Conservation (phyloP, 495 filamentous ascomycete species). For the Penicillium angulare region DNA sequence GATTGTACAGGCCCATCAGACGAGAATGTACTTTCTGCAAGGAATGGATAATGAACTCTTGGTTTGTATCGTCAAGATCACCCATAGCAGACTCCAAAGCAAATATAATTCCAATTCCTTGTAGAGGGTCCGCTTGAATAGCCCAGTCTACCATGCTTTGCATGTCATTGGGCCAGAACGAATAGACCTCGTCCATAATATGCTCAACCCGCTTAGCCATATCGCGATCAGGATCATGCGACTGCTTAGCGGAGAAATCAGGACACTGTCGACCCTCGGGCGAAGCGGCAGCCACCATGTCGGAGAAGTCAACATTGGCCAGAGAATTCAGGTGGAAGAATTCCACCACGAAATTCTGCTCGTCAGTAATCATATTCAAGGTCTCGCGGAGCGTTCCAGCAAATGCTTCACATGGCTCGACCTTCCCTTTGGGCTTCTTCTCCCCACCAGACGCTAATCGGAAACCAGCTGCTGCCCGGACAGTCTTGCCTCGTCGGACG, state of each 20-base stretch:
- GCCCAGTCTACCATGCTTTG: conserved; percentile 84
- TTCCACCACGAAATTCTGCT: conserved; percentile 92
- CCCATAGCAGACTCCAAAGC: conserved; percentile 74
- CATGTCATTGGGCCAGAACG: conserved; percentile 75
- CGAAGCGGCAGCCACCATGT: conserved; percentile 62
- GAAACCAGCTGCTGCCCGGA: conserved; percentile 67
- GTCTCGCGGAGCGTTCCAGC: conserved; percentile 74
- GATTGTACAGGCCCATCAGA: conserved; percentile 73
- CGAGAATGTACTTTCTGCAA: conserved; percentile 77
- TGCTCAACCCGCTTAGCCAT: conserved; percentile 75
- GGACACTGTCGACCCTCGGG: conserved; percentile 67
- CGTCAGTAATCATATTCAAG: conserved; percentile 73
- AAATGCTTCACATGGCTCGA: conserved; percentile 81
- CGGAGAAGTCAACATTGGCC: conserved; percentile 74
- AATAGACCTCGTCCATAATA: conserved; percentile 84
- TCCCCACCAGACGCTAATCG: conserved; percentile 52
- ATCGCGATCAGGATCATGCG: conserved; percentile 80
- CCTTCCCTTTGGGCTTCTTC: conserved; percentile 60
- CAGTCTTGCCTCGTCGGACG: conserved; percentile 83
- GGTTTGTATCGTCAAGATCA: conserved; percentile 80
- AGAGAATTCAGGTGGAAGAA: conserved; percentile 89
- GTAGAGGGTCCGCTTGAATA: conserved; percentile 75
- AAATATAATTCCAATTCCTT: conserved; percentile 84
- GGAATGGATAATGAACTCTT: conserved; percentile 81
- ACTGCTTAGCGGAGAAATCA: conserved; percentile 66